Evolutionary conservation across 2,329 filamentous ascomycete species (phyloP).

Genomic region (Leptodontidium sp.): DNA sequence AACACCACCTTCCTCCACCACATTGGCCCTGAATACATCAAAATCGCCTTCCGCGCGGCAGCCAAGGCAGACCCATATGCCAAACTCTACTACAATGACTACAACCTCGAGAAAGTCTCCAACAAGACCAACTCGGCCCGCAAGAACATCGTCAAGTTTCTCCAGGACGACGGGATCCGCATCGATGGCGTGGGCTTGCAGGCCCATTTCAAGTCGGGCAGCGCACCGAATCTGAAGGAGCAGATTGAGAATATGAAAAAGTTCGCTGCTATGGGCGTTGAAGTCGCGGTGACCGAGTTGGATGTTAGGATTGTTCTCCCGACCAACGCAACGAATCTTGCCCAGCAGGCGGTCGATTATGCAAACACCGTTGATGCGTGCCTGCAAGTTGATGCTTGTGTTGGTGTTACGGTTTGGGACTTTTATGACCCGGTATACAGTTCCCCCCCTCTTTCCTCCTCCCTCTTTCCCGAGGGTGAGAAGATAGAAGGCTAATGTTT

Average conservation of each 20-base stretch:
- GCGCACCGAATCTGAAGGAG: conserved; percentile 52
- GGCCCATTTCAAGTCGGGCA: conserved; percentile 64
- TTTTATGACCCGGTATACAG: conserved; percentile 46
- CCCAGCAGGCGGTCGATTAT: conserved; percentile 59
- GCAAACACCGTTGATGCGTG: conserved; percentile 41
- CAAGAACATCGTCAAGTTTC: conserved; percentile 53
- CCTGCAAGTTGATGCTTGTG: conserved; percentile 38
- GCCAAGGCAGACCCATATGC: conserved; percentile 61
- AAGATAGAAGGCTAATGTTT: neutral
- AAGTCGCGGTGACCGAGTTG: conserved; percentile 69
- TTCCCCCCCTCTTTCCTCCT: neutral
- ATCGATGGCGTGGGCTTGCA: conserved; percentile 72
- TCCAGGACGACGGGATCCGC: conserved; percentile 58
- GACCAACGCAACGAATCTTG: conserved; percentile 49
- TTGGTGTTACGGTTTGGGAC: conserved; percentile 45
- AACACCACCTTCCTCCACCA: conserved; percentile 61
- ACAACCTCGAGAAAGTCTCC: conserved; percentile 64
- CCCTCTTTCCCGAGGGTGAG: neutral
- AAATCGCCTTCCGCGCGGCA: conserved; percentile 64
- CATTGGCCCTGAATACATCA: conserved; percentile 64
- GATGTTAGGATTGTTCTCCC: conserved; percentile 63
- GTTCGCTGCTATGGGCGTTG: conserved; percentile 57
- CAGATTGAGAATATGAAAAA: conserved; percentile 56
- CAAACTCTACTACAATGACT: conserved; percentile 71
- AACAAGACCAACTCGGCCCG: conserved; percentile 56